A percentile compares a stretch with the other conserved stretches of the same genome.
Evolutionary conservation across 441 rosid genomes (phyloP).

Genomic region (Gossypium trilobum): DNA sequence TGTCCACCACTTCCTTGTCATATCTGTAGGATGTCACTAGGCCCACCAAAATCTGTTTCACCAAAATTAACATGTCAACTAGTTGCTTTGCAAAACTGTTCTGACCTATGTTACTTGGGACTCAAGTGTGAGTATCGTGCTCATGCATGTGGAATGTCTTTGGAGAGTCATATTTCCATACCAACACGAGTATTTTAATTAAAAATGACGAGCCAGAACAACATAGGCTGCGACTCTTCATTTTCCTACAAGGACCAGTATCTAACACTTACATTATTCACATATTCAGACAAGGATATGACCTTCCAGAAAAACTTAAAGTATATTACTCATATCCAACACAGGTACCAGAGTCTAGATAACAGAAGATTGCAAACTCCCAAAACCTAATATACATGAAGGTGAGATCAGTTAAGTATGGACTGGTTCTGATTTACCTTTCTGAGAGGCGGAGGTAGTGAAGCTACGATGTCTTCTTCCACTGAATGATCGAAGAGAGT

Average conservation of each 20-base stretch:
- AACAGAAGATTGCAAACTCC: background rate
- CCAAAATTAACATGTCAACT: conserved; percentile 7
- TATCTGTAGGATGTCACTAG: conserved; percentile 71
- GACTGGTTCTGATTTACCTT: conserved; percentile 37
- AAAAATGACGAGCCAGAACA: background rate
- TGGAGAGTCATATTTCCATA: background rate
- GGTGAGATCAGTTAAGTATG: background rate
- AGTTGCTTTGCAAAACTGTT: background rate
- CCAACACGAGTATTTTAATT: background rate
- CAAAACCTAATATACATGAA: background rate
- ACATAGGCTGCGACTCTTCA: background rate
- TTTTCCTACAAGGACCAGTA: background rate
- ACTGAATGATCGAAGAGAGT: conserved; percentile 50
- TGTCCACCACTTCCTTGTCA: conserved; percentile 47
- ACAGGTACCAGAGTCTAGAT: background rate
- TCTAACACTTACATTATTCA: too few species aligned
- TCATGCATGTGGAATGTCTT: background rate
- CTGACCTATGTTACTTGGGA: background rate
- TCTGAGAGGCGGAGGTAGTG: conserved; percentile 35
- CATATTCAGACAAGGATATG: too few species aligned
- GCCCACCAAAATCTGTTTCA: conserved; percentile 49
- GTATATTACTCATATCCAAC: background rate
- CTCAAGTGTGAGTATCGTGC: background rate
- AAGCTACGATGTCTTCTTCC: conserved; percentile 60
- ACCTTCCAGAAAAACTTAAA: too few species aligned